Conservation (phyloP, 805 yeast species). For the Danielia reshetovae region DNA sequence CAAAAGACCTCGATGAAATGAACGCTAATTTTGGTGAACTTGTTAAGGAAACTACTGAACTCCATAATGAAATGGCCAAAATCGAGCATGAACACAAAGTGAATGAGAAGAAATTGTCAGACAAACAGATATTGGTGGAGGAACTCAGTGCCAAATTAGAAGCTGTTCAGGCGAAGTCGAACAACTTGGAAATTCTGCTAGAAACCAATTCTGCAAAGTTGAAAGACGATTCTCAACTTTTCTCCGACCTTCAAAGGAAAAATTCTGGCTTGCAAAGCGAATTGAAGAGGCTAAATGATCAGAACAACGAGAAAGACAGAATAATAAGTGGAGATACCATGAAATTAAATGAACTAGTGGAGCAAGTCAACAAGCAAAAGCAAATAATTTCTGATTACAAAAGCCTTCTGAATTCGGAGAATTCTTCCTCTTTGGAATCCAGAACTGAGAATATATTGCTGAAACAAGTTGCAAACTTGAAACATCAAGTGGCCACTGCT, state of each 20-base stretch:
- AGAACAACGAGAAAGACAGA: slow-evolving; percentile 27
- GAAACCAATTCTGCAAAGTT: slow-evolving; percentile 4
- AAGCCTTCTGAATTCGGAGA: not conserved
- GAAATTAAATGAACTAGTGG: slow-evolving; percentile 27
- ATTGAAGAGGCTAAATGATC: slow-evolving; percentile 26
- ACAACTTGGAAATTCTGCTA: slow-evolving; percentile 4
- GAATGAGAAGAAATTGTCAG: slow-evolving; percentile 6
- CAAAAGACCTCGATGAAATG: slow-evolving; percentile 17
- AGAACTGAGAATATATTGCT: slow-evolving; percentile 6
- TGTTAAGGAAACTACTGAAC: slow-evolving; percentile 13
- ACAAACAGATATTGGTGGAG: not conserved
- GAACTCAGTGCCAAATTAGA: not conserved
- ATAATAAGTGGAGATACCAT: slow-evolving; percentile 28
- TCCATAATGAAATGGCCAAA: slow-evolving; percentile 15
- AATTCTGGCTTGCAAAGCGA: slow-evolving; percentile 12
- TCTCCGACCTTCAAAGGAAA: slow-evolving; percentile 1
- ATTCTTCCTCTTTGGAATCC: slow-evolving; percentile 1
- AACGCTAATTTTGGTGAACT: slow-evolving; percentile 12
- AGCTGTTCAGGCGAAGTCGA: slow-evolving; percentile 3
- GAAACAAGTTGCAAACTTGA: slow-evolving; percentile 18
- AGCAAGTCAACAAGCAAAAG: slow-evolving; percentile 19
- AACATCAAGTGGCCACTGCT: slow-evolving; percentile 27
- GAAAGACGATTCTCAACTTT: slow-evolving; percentile 3
- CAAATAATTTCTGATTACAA: slow-evolving; percentile 8
- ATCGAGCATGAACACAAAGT: slow-evolving; percentile 14